Evolutionary conservation across 1,139 yeast species (phyloP), one percentile per base, ranked within the genome.

Genomic region (Hemisphaericaspora subhashii): DNA sequence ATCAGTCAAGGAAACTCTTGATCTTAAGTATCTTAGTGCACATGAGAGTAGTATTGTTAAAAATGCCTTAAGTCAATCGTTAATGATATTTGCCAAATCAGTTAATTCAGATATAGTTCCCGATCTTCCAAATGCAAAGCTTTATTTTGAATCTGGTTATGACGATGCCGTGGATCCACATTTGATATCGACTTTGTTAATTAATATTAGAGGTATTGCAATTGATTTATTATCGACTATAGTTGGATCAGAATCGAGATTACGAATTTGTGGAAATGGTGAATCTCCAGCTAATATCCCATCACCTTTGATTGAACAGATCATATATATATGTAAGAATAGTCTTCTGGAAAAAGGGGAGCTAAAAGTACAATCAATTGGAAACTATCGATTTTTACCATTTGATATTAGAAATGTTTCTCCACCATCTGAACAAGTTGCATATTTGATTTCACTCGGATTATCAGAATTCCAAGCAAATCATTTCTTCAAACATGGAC

Each of bases 401-500:
- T 62, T 81, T 23, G 58, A 66, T 13, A 69, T 78, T 63, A 60
- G 64, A 30, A 68, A 70, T 31, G 77, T 79, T 3, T 57, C 70
- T 4, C 82, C 83, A 9, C 74, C 86, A 0, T 63, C 66, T n/a
- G 66, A 66, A 8, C 76, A 78, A 47, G 57, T 76, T 7, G 66
- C 71, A 5, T 78, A 74, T 45, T 58, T 83, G 35, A 55, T 57
- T 8, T 55, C 59, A 1, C 50, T 70, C n/a, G 86, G 85, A 1
- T 48, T 79, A 36, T 33, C 66, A 1, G 67, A 62, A 12, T 50
- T 55, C 0, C 65, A 64, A 21, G 80, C 81, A 0, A 50, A 62
- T 4, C 68, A 67, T 22, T 57, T 68, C 18, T 59, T 76, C 40
- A 54, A 62, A 6, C 61, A 61, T 42, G 56, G 57, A 1, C 47